phyloP scores from a whole-genome alignment of 305 asterid species.

The Fraxinus dipetala region DNA sequence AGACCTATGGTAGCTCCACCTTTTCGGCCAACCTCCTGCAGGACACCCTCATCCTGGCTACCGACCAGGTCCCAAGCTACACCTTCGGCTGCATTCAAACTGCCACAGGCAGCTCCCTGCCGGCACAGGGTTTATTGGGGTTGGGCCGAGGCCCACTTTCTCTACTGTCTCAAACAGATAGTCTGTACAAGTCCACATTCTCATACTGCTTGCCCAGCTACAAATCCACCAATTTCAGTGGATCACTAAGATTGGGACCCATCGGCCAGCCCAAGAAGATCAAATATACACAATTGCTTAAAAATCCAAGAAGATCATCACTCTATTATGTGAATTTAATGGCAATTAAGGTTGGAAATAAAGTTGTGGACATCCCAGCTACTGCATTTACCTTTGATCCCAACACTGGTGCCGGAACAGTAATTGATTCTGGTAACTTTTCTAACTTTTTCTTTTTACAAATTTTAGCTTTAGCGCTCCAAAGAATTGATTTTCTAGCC shows the following conservation, averaged over 20 bases:
- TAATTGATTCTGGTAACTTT: conserved; percentile 65
- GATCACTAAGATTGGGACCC: conserved; percentile 70
- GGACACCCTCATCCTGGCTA: conserved; percentile 60
- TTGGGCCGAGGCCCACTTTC: conserved; percentile 79
- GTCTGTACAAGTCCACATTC: conserved; percentile 66
- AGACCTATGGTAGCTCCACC: conserved; percentile 68
- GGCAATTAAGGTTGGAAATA: conserved; percentile 60
- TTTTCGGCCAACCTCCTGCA: conserved; percentile 50
- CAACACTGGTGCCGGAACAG: conserved; percentile 68
- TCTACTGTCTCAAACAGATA: conserved; percentile 48
- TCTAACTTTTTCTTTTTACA: not conserved
- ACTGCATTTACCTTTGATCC: conserved; percentile 63
- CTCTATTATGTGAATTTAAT: conserved; percentile 70
- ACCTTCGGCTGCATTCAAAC: conserved; percentile 65
- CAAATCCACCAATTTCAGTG: conserved; percentile 58
- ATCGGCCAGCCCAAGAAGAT: conserved; percentile 64
- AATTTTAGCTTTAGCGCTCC: not conserved
- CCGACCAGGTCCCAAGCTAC: conserved; percentile 49
- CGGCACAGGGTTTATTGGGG: conserved; percentile 73
- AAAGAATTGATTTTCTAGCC: too few species aligned
- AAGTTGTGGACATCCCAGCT: conserved; percentile 47
- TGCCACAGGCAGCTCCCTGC: conserved; percentile 53
- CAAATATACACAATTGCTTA: conserved; percentile 60
- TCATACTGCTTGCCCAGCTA: conserved; percentile 84
- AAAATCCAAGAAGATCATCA: conserved; percentile 67